phyloP scores from a whole-genome alignment of 495 filamentous ascomycete species.

The Aspergillus homomorphus region DNA sequence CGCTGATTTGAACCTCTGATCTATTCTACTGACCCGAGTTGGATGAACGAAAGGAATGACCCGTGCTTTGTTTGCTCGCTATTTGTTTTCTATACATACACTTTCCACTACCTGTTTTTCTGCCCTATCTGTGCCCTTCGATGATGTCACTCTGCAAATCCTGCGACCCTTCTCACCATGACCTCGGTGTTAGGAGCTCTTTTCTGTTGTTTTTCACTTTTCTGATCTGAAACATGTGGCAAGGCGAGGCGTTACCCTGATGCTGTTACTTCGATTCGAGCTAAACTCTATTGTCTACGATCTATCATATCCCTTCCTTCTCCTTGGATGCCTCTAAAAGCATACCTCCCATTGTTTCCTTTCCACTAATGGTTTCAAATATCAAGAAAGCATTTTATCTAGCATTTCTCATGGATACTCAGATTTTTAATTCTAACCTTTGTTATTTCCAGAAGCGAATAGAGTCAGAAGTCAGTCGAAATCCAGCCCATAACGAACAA shows the following conservation, averaged over 20 bases:
- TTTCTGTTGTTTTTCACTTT: conserved; percentile 7
- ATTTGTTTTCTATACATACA: not conserved
- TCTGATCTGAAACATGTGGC: conserved; percentile 14
- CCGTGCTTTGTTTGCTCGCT: not conserved
- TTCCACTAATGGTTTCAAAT: not conserved
- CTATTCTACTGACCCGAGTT: not conserved
- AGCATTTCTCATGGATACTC: not conserved
- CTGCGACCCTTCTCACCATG: not conserved
- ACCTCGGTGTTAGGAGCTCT: conserved; percentile 36
- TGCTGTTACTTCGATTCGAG: not conserved
- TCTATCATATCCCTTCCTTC: not conserved
- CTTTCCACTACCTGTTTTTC: not conserved
- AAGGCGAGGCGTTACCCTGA: conserved; percentile 35
- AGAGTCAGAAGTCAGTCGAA: no score
- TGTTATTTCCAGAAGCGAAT: no score
- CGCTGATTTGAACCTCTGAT: not conserved
- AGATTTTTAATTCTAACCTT: no score
- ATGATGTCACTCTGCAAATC: not conserved
- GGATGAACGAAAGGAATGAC: conserved; percentile 10
- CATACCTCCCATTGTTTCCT: not conserved
- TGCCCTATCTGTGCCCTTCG: not conserved
- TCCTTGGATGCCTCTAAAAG: not conserved
- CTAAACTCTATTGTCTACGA: not conserved
- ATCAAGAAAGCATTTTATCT: not conserved
- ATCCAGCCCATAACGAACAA: no score